Evolutionary conservation across 2,329 filamentous ascomycete species (phyloP), one percentile per base, ranked within the genome.

Genomic region (Fusarium beomiforme): DNA sequence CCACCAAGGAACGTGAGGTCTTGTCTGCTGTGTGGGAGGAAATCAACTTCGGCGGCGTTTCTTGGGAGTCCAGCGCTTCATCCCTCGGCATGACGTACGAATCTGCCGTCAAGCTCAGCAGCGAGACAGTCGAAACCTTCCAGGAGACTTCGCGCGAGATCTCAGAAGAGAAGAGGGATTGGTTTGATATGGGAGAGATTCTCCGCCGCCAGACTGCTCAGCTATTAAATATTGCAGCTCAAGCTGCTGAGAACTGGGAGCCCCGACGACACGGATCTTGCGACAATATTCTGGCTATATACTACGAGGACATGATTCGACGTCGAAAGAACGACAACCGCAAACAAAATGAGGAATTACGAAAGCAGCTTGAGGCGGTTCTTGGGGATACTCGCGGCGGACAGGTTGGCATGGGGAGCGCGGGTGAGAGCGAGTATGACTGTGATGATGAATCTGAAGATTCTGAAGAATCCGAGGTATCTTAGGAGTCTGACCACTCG

Each of bases 171-270:
- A 55, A 55, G 8, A 59, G 64, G 0, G 23, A 70, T 5, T 60
- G 66, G 14, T 17, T 53, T 1, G 44, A 39, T 3, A 39, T 66
- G n/a, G 54, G 59, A 31, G 50, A 51, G 9, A 14, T 37, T 51
- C 31, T 24, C 3, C 31, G 29, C 9, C 34, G 56, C 13, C 73
- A 75, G 31, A 51, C 71, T 1, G 46, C 54, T 5, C 61, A 75
- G 31, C 47, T 75, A 16, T 67, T 71, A 66, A 71, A 74, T 41
- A 43, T 75, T 14, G 55, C 71, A 8, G 59, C 54, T 5, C 63
- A 67, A 6, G 71, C 71, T 10, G 69, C 67, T 29, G 47, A 42
- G 37, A 51, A 14, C 14, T 75, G 73, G 73, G 66, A 75, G 26
- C 46, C 49, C 6, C 53, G 50, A 13, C 64, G 54, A 1, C 24